phyloP scores from a whole-genome alignment of 1,139 yeast species.

The Arxiozyma bovina region DNA sequence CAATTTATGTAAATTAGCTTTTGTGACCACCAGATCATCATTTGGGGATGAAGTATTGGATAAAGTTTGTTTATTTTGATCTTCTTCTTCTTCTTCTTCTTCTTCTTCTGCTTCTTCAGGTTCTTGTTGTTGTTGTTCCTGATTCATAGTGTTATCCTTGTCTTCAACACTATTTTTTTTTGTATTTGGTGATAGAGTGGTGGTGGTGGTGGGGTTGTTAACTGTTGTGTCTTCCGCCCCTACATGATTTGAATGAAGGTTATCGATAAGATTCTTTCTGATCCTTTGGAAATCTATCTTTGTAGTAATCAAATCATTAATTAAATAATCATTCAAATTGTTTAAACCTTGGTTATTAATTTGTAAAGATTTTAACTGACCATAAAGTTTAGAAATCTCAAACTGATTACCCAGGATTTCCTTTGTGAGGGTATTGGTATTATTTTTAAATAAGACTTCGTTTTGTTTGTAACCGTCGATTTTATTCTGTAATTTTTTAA shows the following conservation, averaged over 20 bases:
- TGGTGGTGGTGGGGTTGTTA: no score
- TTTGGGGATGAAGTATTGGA: neutral
- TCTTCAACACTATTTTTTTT: no score
- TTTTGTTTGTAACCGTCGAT: slow-evolving; percentile 4
- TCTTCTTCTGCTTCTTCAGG: no score
- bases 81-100: no score
- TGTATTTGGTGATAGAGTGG: no score
- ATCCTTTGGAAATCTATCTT: neutral
- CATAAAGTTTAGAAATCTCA: slow-evolving; percentile 15
- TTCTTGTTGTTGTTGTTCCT: no score
- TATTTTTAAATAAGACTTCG: slow-evolving; percentile 9
- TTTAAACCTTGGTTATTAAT: slow-evolving; percentile 2
- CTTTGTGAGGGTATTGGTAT: slow-evolving; percentile 10
- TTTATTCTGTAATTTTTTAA: slow-evolving; percentile 4
- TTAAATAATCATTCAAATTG: slow-evolving; percentile 1
- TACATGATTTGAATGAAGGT: neutral
- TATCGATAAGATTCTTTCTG: neutral
- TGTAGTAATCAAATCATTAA: slow-evolving; percentile 4
- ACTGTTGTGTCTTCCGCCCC: no score
- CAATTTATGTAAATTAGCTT: neutral
- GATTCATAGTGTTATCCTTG: no score
- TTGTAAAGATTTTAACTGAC: slow-evolving; percentile 8
- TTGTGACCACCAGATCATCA: neutral
- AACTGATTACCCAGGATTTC: slow-evolving; percentile 17
- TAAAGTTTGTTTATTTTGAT: neutral